Base-by-base conservation (phyloP, 306 rosid genomes). In the Sicyos edulis region DNA sequence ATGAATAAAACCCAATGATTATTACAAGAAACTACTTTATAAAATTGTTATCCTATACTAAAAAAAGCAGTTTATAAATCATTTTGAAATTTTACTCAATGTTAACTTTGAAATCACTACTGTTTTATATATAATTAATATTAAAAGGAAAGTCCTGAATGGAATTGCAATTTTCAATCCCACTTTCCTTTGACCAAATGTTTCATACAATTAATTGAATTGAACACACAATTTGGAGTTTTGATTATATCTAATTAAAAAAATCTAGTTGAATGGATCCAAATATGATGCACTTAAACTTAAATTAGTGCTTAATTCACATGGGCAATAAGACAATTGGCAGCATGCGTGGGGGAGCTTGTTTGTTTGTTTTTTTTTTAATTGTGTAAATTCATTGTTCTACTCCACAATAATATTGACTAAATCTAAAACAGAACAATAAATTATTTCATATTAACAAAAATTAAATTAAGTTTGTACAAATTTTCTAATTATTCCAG, bases 331-430 rank as follows among this genome's bases (percentile, higher is more conserved):
- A 17, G 52, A 64, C 70, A 37, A 64, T 10, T 42, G 70, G 70
- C 70, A 64, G 52, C 52, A 64, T 64, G 52, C 70, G 70, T 64
- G 70, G 70, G 69, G 67, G 7, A n/a, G 22, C 16, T 63, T 63
- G 52, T 37, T 63, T 64, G 0, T n/a, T 26, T 26, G 7, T 26
- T 32, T 32, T 32, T 64, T 63, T n/a, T 62, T 32, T 60, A 64
- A 16, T 61, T 40, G 34, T 61, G 47, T 32, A 17, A 61, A 26
- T 61, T 61, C 44, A 14, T 4, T 29, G 32, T 54, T 32, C 37
- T 32, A 32, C 37, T 32, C 37, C 37, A 32, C 37, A 32, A 32
- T 32, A 32, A 32, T 32, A 32, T 32, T 32, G 37, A 32, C 37
- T 32, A 5, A 32, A 32, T 32, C 37, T 32, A 32, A 32, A 32